Percentiles rank a stretch among this genome's conserved stretches.
Conservation (phyloP, 129 eudicot species). For the Centella asiatica region DNA sequence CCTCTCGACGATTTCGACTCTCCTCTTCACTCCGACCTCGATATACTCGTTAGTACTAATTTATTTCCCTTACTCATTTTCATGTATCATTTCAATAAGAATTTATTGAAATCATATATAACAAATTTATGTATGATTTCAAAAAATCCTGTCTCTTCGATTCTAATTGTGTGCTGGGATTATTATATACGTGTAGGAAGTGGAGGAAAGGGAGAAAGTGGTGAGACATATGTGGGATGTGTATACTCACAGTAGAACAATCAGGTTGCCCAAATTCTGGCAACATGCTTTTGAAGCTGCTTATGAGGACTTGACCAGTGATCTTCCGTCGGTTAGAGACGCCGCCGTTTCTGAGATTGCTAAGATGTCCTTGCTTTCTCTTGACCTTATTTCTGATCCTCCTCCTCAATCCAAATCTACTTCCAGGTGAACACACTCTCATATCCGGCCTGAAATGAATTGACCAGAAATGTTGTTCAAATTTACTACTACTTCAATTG, state of each 20-base stretch:
- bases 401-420: constrained; percentile 17
- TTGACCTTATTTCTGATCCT: constrained; percentile 23
- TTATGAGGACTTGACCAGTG: constrained; percentile 62
- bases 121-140: no score
- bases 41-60: constrained; percentile 42
- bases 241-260: constrained; percentile 51
- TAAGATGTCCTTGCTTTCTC: constrained; percentile 62
- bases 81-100: no score
- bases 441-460: background rate
- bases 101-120: no score
- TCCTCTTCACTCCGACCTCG: constrained; percentile 50
- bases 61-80: no score
- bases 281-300: constrained; percentile 80
- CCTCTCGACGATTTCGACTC: constrained; percentile 42
- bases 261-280: constrained; percentile 69
- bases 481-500: background rate
- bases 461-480: background rate
- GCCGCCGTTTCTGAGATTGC: constrained; percentile 73
- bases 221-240: constrained; percentile 82
- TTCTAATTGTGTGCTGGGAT: background rate
- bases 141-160: no score
- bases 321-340: constrained; percentile 31
- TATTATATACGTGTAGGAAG: constrained; percentile 38
- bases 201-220: constrained; percentile 80
- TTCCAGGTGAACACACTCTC: constrained; percentile 7